Evolutionary conservation across 2,329 filamentous ascomycete species (phyloP).

Genomic region (Pestalotiopsis sp.): DNA sequence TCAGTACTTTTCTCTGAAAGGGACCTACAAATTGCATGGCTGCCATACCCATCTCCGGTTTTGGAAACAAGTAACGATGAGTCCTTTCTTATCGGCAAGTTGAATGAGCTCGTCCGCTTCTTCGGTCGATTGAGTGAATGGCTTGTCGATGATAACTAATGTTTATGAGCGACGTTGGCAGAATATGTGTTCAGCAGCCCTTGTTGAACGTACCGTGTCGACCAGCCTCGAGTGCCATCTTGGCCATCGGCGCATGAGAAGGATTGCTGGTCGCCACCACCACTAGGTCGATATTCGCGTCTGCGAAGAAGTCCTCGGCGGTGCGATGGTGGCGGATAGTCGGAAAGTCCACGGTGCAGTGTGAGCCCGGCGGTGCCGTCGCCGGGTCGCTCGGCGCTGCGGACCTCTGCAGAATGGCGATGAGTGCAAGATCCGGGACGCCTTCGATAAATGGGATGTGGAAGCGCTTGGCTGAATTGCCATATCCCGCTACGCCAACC

Average conservation of each 20-base stretch:
- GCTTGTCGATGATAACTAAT: neutral
- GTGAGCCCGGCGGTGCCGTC: neutral
- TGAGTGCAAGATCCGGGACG: neutral
- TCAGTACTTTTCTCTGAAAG: too few relatives aligned
- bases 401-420: neutral
- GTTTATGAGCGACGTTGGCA: neutral
- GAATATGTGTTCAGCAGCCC: neutral
- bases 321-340: neutral
- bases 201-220: neutral
- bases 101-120: neutral
- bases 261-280: neutral
- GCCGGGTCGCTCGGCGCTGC: neutral
- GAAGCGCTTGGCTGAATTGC: neutral
- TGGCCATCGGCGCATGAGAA: neutral
- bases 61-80: neutral
- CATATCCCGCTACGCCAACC: neutral
- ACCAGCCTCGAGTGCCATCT: neutral
- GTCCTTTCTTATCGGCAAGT: neutral
- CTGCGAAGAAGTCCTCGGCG: neutral
- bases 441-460: neutral
- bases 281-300: neutral
- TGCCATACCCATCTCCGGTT: neutral
- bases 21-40: neutral
- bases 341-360: neutral
- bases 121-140: neutral